A percentile compares a stretch with the other conserved stretches of the same genome.
Conservation (phyloP, 2,329 filamentous ascomycete genomes). For the Aspergillus terreus region DNA sequence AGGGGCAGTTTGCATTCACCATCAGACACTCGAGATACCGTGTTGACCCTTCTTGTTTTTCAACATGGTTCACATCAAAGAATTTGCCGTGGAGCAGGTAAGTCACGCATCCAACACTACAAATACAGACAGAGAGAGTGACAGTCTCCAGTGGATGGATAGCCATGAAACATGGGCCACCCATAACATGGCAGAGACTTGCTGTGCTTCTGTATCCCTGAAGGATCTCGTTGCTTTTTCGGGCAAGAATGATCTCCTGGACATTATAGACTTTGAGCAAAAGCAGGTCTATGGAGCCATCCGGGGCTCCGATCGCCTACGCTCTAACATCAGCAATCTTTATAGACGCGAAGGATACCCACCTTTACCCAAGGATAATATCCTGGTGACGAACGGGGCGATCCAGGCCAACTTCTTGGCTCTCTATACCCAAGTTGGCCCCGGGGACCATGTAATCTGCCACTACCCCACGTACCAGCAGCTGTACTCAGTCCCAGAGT, state of each 20-base stretch:
- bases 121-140: constrained; percentile 1
- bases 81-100: constrained; percentile 20
- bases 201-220: constrained; percentile 69
- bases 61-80: constrained; percentile 18
- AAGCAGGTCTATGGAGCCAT: constrained; percentile 27
- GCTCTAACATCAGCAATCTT: constrained; percentile 27
- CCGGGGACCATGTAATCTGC: constrained; percentile 79
- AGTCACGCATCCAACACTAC: neutral
- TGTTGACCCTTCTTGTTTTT: neutral
- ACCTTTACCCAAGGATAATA: constrained; percentile 55
- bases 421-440: constrained; percentile 67
- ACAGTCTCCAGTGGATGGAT: constrained; percentile 52
- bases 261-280: constrained; percentile 20
- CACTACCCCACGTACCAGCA: constrained; percentile 87
- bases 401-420: constrained; percentile 82
- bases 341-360: constrained; percentile 50
- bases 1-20: neutral
- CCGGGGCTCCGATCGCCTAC: constrained; percentile 20
- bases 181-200: constrained; percentile 76
- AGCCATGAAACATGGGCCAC: constrained; percentile 49
- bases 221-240: constrained; percentile 61
- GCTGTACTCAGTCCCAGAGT: constrained; percentile 70
- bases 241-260: constrained; percentile 29
- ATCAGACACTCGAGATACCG: neutral
- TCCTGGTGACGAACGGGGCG: constrained; percentile 75